Evolutionary conservation across 495 filamentous ascomycete genomes (phyloP), one percentile per base, ranked within the genome.

Genomic region (Aspergillus steynii): DNA sequence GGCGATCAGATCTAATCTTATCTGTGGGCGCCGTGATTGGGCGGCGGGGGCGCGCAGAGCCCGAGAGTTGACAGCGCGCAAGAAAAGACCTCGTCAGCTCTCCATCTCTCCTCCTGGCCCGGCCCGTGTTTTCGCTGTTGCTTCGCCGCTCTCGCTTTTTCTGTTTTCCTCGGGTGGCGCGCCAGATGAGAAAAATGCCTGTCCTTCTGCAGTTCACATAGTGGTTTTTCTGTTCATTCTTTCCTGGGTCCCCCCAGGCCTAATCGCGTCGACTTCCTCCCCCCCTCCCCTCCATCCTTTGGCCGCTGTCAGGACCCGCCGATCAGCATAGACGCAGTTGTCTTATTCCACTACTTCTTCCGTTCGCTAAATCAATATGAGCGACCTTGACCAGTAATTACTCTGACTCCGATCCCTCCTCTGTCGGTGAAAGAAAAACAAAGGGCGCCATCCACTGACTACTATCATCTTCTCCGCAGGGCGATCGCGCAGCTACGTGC

Each of bases 401-500:
- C 48, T 25, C 48, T 28, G 27, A 25, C 29, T 34, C 10, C n/a
- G 15, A 12, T 9, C 29, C 29, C 12, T 10, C 20, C 20, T 20
- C 20, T 20, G 20, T 20, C 20, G 20, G 20, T 20, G 20, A 20
- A 20, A 20, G 20, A 20, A 20, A 20, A 20, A 20, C 20, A 20
- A 20, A 10, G 14, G 12, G 20, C 12, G 6, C 2, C 29, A 5
- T 3, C 60, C 61, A 65, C 66, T 65, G 34, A 68, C 56, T 14
- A 32, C 56, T 52, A 53, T 55, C 42, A 62, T 70, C 28, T 61
- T 42, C 47, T 53, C n/a, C 61, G 7, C 68, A 97, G 95, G 77
- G 92, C 93, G 51, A 99, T 99, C 74, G 87, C 88, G 66, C 92
- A 95, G 70, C 86, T 99, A 64, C 90, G 95, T 79, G 88, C 92